A percentile compares a stretch with the other conserved stretches of the same genome.
Conservation (phyloP, 169 alveolate genomes). For the Sarcocystis neurona region DNA sequence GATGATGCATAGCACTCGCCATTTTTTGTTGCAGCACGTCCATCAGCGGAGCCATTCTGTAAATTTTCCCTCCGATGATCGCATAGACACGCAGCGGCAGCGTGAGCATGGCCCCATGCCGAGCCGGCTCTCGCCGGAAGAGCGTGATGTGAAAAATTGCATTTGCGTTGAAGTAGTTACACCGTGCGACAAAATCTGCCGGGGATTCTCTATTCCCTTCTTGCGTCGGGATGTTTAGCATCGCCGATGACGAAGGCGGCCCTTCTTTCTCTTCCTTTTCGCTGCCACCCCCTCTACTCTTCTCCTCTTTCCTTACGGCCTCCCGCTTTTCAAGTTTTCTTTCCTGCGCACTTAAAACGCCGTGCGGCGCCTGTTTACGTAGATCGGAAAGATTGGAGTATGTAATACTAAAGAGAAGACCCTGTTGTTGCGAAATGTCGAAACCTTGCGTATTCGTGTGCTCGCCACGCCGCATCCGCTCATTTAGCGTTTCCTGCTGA, state of each 20-base stretch:
- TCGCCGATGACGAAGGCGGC: no score
- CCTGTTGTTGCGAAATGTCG: not conserved
- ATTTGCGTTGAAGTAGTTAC: not conserved
- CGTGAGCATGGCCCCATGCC: constrained; percentile 20
- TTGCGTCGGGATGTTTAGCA: no score
- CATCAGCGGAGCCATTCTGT: constrained; percentile 19
- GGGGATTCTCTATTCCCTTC: not conserved
- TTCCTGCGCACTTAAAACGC: not conserved
- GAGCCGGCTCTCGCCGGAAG: constrained; percentile 1
- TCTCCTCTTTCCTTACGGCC: not conserved
- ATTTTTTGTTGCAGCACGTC: constrained; percentile 2
- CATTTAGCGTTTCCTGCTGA: not conserved
- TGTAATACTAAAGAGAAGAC: not conserved
- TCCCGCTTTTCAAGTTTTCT: not conserved
- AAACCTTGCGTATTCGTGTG: not conserved
- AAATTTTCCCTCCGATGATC: not conserved
- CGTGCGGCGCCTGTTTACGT: not conserved
- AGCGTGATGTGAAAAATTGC: constrained; percentile 33
- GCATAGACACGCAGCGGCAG: constrained; percentile 21
- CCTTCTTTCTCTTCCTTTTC: not conserved
- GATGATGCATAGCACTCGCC: constrained; percentile 15
- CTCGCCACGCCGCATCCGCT: constrained; percentile 38
- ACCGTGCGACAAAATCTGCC: not conserved
- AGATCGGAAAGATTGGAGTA: constrained; percentile 13
- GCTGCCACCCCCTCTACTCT: not conserved